These are phyloP conservation scores for Iberis pinnata DNA, from an alignment of 345 rosid genomes.

Conservation along the genomic window DNA sequence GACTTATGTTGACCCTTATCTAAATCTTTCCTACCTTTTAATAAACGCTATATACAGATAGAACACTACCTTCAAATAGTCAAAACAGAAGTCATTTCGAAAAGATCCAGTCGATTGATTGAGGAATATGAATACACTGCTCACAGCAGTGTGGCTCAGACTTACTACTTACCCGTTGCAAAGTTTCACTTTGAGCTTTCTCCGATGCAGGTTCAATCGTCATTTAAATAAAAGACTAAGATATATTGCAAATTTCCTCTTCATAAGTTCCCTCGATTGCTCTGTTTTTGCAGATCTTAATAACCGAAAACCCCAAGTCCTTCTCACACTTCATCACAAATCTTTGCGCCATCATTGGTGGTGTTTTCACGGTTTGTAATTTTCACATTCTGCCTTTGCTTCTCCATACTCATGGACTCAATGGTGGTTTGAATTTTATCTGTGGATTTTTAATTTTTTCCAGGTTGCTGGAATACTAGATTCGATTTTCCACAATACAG, in stretches of 20 bases:
- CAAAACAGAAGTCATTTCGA: constrained; percentile 68
- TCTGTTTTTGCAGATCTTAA: constrained; percentile 50
- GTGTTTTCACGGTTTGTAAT: constrained; percentile 78
- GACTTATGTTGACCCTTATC: neutral
- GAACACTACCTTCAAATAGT: constrained; percentile 94
- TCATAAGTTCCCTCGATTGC: neutral
- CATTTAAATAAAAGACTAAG: neutral
- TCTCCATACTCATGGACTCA: constrained; percentile 1
- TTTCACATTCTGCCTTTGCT: neutral
- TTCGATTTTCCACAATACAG: constrained; percentile 67
- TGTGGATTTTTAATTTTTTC: constrained; percentile 15
- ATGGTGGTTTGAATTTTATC: neutral
- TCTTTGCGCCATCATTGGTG: constrained; percentile 89
- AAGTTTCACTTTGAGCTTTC: constrained; percentile 91
- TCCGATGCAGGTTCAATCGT: constrained; percentile 77
- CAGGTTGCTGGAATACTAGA: constrained; percentile 98
- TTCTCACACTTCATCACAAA: constrained; percentile 90
- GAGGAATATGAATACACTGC: constrained; percentile 92
- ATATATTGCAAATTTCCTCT: neutral
- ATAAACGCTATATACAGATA: constrained; percentile 41
- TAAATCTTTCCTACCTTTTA: neutral
- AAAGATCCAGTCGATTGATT: constrained; percentile 34
- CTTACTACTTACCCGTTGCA: constrained; percentile 54
- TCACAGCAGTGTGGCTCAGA: constrained; percentile 73
- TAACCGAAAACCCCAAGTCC: constrained; percentile 68